Evolutionary conservation across 1,139 yeast species (phyloP).

Genomic region (Pichia cactophila): DNA sequence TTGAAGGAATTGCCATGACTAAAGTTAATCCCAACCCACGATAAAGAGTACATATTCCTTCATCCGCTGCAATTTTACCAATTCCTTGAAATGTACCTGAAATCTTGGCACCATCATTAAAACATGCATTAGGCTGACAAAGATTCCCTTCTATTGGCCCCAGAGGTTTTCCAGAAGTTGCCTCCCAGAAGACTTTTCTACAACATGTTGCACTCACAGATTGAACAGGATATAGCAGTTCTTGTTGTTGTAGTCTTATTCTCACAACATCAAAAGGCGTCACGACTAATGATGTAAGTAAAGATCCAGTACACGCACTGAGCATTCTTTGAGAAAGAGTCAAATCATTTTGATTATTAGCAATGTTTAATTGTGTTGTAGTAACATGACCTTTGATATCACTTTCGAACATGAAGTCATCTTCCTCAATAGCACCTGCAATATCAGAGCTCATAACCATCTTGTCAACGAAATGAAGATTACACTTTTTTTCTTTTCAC

Average conservation of each 20-base stretch:
- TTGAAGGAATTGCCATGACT: constrained; percentile 87
- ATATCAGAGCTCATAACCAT: constrained; percentile 36
- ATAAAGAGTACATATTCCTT: constrained; percentile 78
- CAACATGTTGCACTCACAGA: constrained; percentile 23
- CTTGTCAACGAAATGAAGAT: not conserved
- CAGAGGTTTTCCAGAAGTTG: not conserved
- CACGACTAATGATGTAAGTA: constrained; percentile 76
- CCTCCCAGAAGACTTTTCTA: constrained; percentile 35
- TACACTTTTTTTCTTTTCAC: too few species aligned
- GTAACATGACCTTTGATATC: not conserved
- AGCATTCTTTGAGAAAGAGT: constrained; percentile 64
- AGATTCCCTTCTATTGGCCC: constrained; percentile 23
- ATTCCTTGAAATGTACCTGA: constrained; percentile 68
- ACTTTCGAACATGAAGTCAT: constrained; percentile 14
- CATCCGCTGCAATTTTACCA: constrained; percentile 52
- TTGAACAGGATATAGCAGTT: constrained; percentile 43
- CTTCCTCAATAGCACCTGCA: constrained; percentile 35
- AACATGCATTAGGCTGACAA: constrained; percentile 21
- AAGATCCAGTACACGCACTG: constrained; percentile 86
- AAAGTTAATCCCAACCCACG: constrained; percentile 80
- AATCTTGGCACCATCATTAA: constrained; percentile 23
- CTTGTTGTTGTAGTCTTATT: constrained; percentile 86
- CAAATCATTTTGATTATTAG: constrained; percentile 24
- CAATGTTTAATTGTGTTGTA: not conserved
- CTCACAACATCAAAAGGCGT: constrained; percentile 95